Base-by-base conservation (phyloP, 441 rosid species). In the Syzygium malaccense region DNA sequence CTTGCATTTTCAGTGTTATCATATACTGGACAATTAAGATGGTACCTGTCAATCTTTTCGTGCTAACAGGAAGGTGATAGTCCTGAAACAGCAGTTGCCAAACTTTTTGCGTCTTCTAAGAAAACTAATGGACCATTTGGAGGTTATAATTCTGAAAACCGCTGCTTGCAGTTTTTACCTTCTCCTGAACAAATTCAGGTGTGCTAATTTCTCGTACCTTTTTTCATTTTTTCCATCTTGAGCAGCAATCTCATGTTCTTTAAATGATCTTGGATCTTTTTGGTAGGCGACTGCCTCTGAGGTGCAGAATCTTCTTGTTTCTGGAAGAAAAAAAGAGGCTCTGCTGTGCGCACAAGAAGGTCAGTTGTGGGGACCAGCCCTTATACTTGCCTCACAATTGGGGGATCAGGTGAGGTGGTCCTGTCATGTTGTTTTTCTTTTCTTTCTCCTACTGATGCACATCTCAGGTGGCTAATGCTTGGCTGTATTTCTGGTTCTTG, bases 291-390 rank as follows among this genome's bases (percentile, higher is more conserved):
- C 96, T 87, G 99, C 98, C 85, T 93, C 94, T 86, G 98, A 97
- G 95, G 98, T 96, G 84, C 99, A 98, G 91, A 94, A 92, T 90
- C 99, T 98, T 90, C 95, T 98, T 91, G 98, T 97, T 91, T 95
- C 98, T 92, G 99, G 99, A 91, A 95, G 94, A 89, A 98, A 96
- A 91, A 91, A 89, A 89, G 99, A 98, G 89, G 99, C 99, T 90
- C 78, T 98, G 62, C 95, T 92, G 80, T 91, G 93, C 92, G 99
- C 99, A 85, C 98, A 95, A 92, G 98, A 92, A 90, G 99, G 99
- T 85, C 98, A 95, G 93, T 91, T 98, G 89, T 98, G 99, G 99
- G 99, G 99, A 91, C 99, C 97, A 87, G 99, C 99, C 33, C 98
- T 98, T 91, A 96, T 98, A 88, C 96, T 98, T 60, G 98, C 99